A percentile compares a stretch with the other conserved stretches of the same genome.
phyloP scores from a whole-genome alignment of 352 stramenopile genomes.

The Globisporangium ultimum region DNA sequence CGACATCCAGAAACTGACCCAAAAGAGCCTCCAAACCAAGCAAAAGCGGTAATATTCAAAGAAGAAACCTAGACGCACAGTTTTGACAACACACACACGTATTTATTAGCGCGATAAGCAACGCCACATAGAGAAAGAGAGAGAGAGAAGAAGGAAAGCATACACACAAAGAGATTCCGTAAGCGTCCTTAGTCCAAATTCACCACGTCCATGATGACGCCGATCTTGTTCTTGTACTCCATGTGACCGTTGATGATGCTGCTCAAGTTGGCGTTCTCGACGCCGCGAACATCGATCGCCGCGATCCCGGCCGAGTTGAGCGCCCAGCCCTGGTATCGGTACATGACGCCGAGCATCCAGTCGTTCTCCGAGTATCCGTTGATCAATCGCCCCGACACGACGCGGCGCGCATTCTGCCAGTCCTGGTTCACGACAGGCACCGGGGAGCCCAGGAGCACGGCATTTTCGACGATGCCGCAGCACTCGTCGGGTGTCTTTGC shows the following conservation, averaged over 20 bases:
- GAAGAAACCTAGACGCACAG: background rate
- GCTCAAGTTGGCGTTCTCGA: conserved; percentile 86
- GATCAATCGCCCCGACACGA: conserved; percentile 86
- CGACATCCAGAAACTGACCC: conserved; percentile 60
- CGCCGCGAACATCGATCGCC: conserved; percentile 52
- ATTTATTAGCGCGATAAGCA: background rate
- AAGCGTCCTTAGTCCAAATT: conserved; percentile 44
- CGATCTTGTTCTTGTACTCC: conserved; percentile 89
- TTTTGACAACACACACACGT: conserved; percentile 1
- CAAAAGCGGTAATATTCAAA: conserved; percentile 16
- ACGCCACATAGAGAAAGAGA: background rate
- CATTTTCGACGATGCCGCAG: conserved; percentile 86
- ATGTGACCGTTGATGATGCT: conserved; percentile 77
- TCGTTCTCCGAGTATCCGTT: conserved; percentile 91
- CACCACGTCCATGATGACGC: conserved; percentile 72
- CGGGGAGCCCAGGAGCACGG: conserved; percentile 81
- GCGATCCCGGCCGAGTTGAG: conserved; percentile 75
- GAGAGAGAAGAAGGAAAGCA: background rate
- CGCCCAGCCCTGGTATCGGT: conserved; percentile 82
- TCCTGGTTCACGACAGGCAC: conserved; percentile 52
- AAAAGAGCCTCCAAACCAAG: conserved; percentile 41
- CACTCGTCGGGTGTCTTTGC: conserved; percentile 53
- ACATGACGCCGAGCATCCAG: conserved; percentile 91
- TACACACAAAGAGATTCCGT: background rate
- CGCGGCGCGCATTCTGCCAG: conserved; percentile 60